Base-by-base conservation (phyloP, 2,329 filamentous ascomycete species). In the Rugonectria rugulosa region DNA sequence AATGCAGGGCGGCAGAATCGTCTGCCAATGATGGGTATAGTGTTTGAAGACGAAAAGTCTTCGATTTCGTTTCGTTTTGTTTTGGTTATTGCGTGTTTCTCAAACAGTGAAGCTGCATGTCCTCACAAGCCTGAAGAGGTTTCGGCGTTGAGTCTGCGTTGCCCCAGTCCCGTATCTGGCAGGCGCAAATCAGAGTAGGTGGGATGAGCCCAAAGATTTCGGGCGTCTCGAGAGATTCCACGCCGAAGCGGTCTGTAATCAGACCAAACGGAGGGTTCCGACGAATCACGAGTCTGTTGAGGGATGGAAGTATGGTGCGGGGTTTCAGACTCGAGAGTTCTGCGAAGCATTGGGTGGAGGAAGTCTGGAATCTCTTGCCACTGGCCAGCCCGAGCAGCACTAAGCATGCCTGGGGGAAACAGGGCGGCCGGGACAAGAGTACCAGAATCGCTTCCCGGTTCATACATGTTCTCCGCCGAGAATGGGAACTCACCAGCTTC, bases 291-390 rank as follows among this genome's bases (percentile, higher is more conserved):
- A 36, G 53, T 48, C 37, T 58, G 63, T 26, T 57, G 63, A 40
- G 56, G 32, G n/a, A 43, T 47, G 17, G 44, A 51, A n/a, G 49
- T 58, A 29, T 53, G 59, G 55, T 59, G 56, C 10, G 62, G 60
- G 38, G 63, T 65, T 56, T 79, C 78, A 8, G 69, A 69, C 34
- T 77, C 75, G 14, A 85, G 67, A 8, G 76, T 76, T 19, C 76
- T 75, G 21, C 81, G 76, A 31, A 87, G 76, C 60, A 83, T 74
- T 43, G 77, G 76, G 58, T 82, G 83, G 31, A 87, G 73, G 41
- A 79, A 79, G 37, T 82, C 80, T 14, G 85, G 85, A 11, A 87
- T 80, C 20, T 84, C 80, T 32, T 79, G 70, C 85, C 84, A 88
- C 58, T 79, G 78, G 38, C 82, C 83, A 7, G 77, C 75, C 56